Base-by-base conservation (phyloP, 2,329 filamentous ascomycete species). In the Leptographium wingfieldii region DNA sequence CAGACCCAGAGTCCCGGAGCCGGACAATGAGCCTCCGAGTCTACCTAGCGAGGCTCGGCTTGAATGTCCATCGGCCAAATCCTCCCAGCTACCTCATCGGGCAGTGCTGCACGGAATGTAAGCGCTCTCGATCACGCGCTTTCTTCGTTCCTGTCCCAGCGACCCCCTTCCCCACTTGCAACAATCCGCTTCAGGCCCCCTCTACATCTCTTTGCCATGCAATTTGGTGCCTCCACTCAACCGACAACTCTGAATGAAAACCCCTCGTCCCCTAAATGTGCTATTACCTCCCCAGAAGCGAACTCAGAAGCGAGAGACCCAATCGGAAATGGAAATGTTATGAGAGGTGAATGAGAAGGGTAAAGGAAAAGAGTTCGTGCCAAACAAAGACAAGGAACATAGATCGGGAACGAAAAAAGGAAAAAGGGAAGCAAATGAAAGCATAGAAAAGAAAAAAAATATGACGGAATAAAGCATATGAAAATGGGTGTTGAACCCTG, bases 251-350 rank as follows among this genome's bases (percentile, higher is more conserved):
- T n/a, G 29, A 1, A 27, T 43, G 64, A 57, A 40, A 61, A 61
- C 68, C 60, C 68, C 65, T 68, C 67, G 60, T 69, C 69, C 68
- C 69, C 67, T 66, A 66, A 64, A 68, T 63, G 56, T 59, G 40
- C 68, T 66, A 69, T 62, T 66, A 69, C 72, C 67, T 71, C 69
- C 70, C 69, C 69, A 71, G 68, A 70, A 73, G 70, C 69, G 70
- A 64, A 61, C 63, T 64, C 62, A 58, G 64, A 67, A 65, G 63
- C 66, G 66, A 67, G 63, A 69, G 68, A 67, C 66, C 68, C 67
- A 69, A 67, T 66, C 63, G 63, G 64, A 69, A 67, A 67, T 62
- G 66, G 61, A 56, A 67, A 61, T 65, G 61, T 65, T 52, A 61
- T 46, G 55, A 51, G 63, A 63, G 60, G 63, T 48, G 60, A 63